Evolutionary conservation across 2,329 filamentous ascomycete species (phyloP), one percentile per base, ranked within the genome.

Genomic region (Colletotrichum phormii): DNA sequence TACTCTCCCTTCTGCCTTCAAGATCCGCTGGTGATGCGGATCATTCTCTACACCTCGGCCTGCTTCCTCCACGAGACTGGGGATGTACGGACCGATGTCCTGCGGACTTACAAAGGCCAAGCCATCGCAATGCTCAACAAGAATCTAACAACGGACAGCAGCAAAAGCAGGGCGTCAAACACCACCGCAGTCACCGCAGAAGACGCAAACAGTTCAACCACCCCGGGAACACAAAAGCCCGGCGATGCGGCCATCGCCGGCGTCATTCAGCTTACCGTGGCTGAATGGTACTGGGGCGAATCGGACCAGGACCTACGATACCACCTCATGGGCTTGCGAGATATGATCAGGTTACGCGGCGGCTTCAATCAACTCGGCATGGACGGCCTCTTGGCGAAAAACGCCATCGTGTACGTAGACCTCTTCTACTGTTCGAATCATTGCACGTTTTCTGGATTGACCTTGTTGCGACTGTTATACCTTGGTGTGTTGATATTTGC

Each of bases 221-320:
- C 9, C 12, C 57, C 8, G 2, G 53, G 24, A 31, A 31, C 35
- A 22, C 77, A 80, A 26, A 79, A 81, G n/a, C 82, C 83, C 0
- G 84, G 80, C 64, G 86, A 88, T 73, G 82, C 84, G 37, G 82
- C 84, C 4, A 83, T 89, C 51, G 82, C 86, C 5, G 86, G 82
- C 3, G 85, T 88, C 5, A 78, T 85, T 1, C 87, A 88, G 76
- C 81, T 89, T 72, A 82, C 87, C 26, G 78, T 87, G 29, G 84
- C 87, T 58, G 87, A 88, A 71, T 89, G 88, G 87, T 88, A 88
- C 75, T 88, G 86, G 86, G 86, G 86, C 6, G 84, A 83, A 31
- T 83, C 82, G 0, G 57, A 59, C 18, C 77, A 81, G 49, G 84
- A 86, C 71, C 79, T 89, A 12, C 80, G 82, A 29, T 82, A 83